These are phyloP conservation scores for Dendrobium huoshanense DNA, from an alignment of 106 monocot species.

Conservation along the genomic window DNA sequence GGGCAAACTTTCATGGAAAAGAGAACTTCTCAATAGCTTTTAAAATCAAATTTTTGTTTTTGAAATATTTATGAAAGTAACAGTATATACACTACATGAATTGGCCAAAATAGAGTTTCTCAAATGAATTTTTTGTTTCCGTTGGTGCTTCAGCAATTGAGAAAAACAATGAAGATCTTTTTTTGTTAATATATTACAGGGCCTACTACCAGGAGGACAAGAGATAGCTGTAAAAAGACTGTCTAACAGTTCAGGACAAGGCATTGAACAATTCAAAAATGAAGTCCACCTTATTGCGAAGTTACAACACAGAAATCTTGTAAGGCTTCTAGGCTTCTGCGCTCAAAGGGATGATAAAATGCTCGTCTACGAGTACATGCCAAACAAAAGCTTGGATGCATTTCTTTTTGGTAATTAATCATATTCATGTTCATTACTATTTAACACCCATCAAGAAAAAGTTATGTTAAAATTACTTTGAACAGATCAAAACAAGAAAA, in stretches of 20 bases:
- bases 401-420: constrained; percentile 7
- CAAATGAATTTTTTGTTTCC: no score
- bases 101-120: no score
- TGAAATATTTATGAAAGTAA: no score
- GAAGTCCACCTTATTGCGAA: constrained; percentile 5
- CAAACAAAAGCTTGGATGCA: constrained; percentile 10
- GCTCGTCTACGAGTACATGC: constrained; percentile 12
- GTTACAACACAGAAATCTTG: constrained; percentile 11
- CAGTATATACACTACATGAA: no score
- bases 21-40: no score
- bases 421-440: background rate
- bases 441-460: no score
- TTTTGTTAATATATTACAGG: background rate
- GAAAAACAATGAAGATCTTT: no score
- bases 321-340: constrained; percentile 6
- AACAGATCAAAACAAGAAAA: background rate
- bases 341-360: background rate
- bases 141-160: no score
- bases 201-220: background rate
- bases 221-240: constrained; percentile 14
- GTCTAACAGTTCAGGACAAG: constrained; percentile 9
- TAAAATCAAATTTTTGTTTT: no score
- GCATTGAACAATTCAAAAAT: constrained; percentile 10
- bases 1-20: no score
- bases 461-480: background rate